Conservation (phyloP, 140 eudicot genomes). For the Cichorium intybus region DNA sequence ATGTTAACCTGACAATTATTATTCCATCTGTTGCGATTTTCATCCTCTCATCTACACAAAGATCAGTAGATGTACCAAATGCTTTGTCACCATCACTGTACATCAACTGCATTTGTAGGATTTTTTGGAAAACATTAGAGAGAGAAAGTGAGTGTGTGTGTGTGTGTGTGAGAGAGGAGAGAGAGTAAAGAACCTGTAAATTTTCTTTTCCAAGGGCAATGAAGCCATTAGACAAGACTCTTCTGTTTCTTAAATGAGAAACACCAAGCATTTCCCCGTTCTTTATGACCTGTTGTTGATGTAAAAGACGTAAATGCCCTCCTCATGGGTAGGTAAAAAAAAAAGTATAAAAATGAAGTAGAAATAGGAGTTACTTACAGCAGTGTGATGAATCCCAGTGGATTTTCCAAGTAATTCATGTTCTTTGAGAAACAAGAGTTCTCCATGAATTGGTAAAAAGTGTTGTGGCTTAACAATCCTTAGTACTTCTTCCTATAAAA, state of each 20-base stretch:
- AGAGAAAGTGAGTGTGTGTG: not conserved
- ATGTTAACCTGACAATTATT: constrained; percentile 72
- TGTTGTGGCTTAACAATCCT: constrained; percentile 98
- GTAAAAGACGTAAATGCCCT: not conserved
- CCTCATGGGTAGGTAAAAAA: constrained; percentile 1
- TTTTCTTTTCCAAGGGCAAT: constrained; percentile 79
- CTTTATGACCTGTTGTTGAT: constrained; percentile 69
- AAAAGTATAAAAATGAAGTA: no score
- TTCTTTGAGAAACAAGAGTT: constrained; percentile 92
- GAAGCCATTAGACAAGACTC: constrained; percentile 92
- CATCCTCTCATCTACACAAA: constrained; percentile 85
- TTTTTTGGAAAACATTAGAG: not conserved
- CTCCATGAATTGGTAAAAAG: constrained; percentile 94
- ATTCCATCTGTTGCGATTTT: constrained; percentile 95
- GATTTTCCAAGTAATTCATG: constrained; percentile 92
- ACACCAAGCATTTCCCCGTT: constrained; percentile 99
- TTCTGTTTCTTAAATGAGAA: constrained; percentile 91
- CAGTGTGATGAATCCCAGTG: constrained; percentile 89
- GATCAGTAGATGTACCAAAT: constrained; percentile 90
- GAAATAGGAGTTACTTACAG: constrained; percentile 46
- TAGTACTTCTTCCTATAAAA: constrained; percentile 85
- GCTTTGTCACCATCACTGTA: constrained; percentile 99
- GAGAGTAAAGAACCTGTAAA: constrained; percentile 58
- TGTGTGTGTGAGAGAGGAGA: not conserved
- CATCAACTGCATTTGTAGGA: constrained; percentile 64